Conservation (phyloP, 108 stramenopile genomes). For the Schizochytrium sp. region DNA sequence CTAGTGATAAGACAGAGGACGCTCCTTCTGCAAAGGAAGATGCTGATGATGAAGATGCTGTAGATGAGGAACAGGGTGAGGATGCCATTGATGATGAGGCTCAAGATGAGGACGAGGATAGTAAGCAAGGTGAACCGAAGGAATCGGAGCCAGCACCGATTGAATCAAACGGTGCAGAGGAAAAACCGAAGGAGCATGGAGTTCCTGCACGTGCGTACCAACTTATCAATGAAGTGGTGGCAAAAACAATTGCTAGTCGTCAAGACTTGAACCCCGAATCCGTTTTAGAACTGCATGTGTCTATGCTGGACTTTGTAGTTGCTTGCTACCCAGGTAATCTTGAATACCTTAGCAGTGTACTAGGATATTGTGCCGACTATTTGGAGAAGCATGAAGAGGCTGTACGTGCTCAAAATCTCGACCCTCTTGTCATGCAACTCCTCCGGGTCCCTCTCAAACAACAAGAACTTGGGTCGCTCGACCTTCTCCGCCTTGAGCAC, state of each 20-base stretch:
- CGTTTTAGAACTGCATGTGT: constrained; percentile 90
- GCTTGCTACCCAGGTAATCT: constrained; percentile 91
- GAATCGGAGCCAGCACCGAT: neutral
- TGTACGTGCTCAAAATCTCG: constrained; percentile 81
- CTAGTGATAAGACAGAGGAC: neutral
- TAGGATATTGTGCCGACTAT: constrained; percentile 81
- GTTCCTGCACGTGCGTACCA: neutral
- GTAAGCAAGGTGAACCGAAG: constrained; percentile 1
- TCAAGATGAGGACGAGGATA: neutral
- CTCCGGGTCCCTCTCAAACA: constrained; percentile 51
- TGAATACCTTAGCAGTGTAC: constrained; percentile 85
- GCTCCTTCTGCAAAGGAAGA: neutral
- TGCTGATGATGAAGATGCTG: neutral
- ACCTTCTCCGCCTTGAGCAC: constrained; percentile 83
- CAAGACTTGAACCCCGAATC: constrained; percentile 77
- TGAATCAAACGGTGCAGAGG: neutral
- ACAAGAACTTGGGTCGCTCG: constrained; percentile 27
- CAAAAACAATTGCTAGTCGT: constrained; percentile 55
- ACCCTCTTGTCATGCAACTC: constrained; percentile 86
- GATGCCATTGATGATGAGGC: constrained; percentile 4
- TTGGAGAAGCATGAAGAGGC: constrained; percentile 68
- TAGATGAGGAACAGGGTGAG: neutral
- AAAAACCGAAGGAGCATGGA: neutral
- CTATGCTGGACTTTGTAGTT: constrained; percentile 87
- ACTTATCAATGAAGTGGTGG: neutral